phyloP scores from a whole-genome alignment of 805 yeast species.

The Metschnikowia santaceciliae region DNA sequence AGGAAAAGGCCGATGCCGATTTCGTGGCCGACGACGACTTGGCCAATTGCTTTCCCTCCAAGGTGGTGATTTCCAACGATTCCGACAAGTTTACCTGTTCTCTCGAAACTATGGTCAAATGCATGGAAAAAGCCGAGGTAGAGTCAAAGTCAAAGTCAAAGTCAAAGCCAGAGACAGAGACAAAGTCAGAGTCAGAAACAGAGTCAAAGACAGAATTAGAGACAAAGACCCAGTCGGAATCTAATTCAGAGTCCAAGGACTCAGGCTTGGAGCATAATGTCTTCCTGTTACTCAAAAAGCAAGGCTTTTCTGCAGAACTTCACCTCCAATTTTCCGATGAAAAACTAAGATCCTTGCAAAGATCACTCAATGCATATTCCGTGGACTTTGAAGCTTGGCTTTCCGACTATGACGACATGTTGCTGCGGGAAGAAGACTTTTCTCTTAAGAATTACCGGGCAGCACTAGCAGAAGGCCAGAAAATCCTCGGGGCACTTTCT shows the following conservation, averaged over 20 bases:
- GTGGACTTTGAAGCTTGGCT: constrained; percentile 53
- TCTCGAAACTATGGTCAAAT: constrained; percentile 19
- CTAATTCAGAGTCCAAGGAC: too few relatives aligned
- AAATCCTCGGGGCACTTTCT: constrained; percentile 38
- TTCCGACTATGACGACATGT: constrained; percentile 36
- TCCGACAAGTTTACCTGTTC: constrained; percentile 20
- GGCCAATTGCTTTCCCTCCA: constrained; percentile 51
- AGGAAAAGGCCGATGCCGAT: constrained; percentile 34
- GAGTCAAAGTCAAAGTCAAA: too few relatives aligned
- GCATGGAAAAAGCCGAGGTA: background rate
- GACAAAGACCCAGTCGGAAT: too few relatives aligned
- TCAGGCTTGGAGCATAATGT: background rate
- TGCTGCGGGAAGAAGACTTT: constrained; percentile 42
- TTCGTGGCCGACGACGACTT: constrained; percentile 53
- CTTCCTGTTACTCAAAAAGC: background rate
- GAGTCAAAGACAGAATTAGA: too few relatives aligned
- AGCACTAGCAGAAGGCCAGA: constrained; percentile 54
- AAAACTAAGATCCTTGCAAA: constrained; percentile 36
- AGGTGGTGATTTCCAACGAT: constrained; percentile 36
- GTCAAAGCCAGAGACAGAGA: too few relatives aligned
- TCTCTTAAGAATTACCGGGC: constrained; percentile 42
- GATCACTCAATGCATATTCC: constrained; percentile 37
- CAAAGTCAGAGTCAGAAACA: too few relatives aligned
- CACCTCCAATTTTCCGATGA: constrained; percentile 53
- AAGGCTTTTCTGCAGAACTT: constrained; percentile 32